Percentiles rank a stretch among this genome's conserved stretches.
Conservation (phyloP, 129 eudicot genomes). For the Pseudognaphalium luteoalbum region DNA sequence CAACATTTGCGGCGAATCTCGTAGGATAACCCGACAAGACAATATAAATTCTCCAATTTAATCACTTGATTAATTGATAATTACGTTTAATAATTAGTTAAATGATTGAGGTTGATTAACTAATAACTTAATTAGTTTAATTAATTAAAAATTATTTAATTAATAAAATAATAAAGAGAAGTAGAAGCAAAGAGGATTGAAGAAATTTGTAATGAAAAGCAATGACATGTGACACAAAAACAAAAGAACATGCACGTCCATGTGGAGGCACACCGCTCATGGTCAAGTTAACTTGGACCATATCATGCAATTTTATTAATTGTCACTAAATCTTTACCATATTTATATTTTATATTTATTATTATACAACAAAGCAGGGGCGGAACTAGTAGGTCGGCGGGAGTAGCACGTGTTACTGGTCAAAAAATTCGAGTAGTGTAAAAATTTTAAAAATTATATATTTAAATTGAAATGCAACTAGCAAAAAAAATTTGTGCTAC, state of each 20-base stretch:
- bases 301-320: slow-evolving; percentile 23
- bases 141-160: background rate
- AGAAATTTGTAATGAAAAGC: slow-evolving; percentile 22
- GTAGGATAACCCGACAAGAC: slow-evolving; percentile 32
- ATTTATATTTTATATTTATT: background rate
- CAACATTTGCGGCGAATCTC: slow-evolving; percentile 29
- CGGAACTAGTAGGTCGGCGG: too few species aligned
- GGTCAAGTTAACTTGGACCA: slow-evolving; percentile 33
- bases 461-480: too few species aligned
- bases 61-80: background rate
- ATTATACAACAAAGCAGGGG: too few species aligned
- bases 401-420: too few species aligned
- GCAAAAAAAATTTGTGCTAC: too few species aligned
- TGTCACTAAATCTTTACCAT: background rate
- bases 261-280: slow-evolving; percentile 36
- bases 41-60: background rate
- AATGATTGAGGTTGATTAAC: background rate
- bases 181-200: slow-evolving; percentile 20
- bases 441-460: too few species aligned
- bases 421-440: too few species aligned
- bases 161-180: background rate
- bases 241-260: slow-evolving; percentile 47
- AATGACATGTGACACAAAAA: slow-evolving; percentile 38
- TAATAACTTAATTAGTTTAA: background rate
- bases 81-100: background rate